Percentiles rank a stretch among this genome's conserved stretches.
These are phyloP conservation scores for Salvia sclarea DNA, from an alignment of 305 asterid species.

Conservation along the genomic window DNA sequence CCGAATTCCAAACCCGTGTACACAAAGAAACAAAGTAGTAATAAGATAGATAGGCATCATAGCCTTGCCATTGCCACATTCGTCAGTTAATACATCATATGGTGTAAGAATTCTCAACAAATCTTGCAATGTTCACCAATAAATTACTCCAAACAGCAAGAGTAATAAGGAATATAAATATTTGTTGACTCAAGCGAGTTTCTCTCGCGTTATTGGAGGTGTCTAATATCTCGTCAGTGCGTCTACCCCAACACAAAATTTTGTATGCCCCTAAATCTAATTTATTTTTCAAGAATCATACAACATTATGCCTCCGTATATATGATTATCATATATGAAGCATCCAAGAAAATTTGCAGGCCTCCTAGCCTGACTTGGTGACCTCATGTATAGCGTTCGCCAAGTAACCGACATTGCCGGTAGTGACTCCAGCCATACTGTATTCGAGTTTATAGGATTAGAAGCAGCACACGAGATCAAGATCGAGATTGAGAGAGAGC, in stretches of 20 bases:
- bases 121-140: neutral
- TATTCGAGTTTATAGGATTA: neutral
- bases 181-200: slow-evolving; percentile 17
- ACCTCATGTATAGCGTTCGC: slow-evolving; percentile 90
- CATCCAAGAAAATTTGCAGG: slow-evolving; percentile 20
- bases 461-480: neutral
- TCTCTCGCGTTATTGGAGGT: slow-evolving; percentile 21
- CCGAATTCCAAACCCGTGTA: neutral
- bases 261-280: neutral
- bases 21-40: no score
- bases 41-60: no score
- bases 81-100: neutral
- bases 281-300: slow-evolving; percentile 30
- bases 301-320: slow-evolving; percentile 9
- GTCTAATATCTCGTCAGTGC: slow-evolving; percentile 9
- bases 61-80: neutral
- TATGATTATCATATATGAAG: slow-evolving; percentile 4
- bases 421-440: slow-evolving; percentile 99
- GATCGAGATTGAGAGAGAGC: neutral
- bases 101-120: neutral
- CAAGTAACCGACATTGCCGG: slow-evolving; percentile 87
- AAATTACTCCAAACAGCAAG: slow-evolving; percentile 13
- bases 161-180: neutral
- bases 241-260: neutral
- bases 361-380: slow-evolving; percentile 62